Conservation (phyloP, 805 yeast genomes). For the Scheffersomyces spartinae region DNA sequence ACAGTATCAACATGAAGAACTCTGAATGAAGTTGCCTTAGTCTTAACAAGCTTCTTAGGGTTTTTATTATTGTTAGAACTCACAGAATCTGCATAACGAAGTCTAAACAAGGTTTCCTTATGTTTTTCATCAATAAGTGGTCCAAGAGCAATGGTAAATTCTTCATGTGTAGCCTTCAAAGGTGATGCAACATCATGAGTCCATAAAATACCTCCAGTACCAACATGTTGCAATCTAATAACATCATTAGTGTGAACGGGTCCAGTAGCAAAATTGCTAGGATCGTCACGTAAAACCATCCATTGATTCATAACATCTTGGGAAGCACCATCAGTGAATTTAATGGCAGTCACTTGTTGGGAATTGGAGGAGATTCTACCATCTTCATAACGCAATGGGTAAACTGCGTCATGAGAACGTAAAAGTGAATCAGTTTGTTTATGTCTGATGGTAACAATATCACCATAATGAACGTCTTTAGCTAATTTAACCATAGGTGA, state of each 20-base stretch:
- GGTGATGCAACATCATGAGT: conserved; percentile 98
- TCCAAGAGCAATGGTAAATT: conserved; percentile 64
- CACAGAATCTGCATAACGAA: conserved; percentile 42
- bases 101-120: conserved; percentile 69
- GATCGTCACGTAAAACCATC: conserved; percentile 48
- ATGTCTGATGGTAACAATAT: conserved; percentile 67
- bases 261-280: conserved; percentile 30
- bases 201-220: conserved; percentile 66
- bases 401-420: conserved; percentile 68
- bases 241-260: conserved; percentile 63
- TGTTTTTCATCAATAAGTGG: conserved; percentile 33
- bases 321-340: conserved; percentile 23
- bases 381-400: conserved; percentile 91
- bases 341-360: conserved; percentile 81
- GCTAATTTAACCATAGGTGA: conserved; percentile 65
- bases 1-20: conserved; percentile 75
- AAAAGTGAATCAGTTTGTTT: conserved; percentile 67
- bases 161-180: conserved; percentile 82
- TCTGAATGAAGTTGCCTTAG: conserved; percentile 59
- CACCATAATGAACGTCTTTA: conserved; percentile 63
- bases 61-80: conserved; percentile 29
- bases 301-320: conserved; percentile 66
- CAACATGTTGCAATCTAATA: conserved; percentile 71
- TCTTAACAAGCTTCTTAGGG: conserved; percentile 42
- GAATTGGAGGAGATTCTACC: conserved; percentile 91